Percentiles rank a stretch among this genome's conserved stretches.
Evolutionary conservation across 257 asterid species (phyloP).

Genomic region (Orobanche coerulescens): DNA sequence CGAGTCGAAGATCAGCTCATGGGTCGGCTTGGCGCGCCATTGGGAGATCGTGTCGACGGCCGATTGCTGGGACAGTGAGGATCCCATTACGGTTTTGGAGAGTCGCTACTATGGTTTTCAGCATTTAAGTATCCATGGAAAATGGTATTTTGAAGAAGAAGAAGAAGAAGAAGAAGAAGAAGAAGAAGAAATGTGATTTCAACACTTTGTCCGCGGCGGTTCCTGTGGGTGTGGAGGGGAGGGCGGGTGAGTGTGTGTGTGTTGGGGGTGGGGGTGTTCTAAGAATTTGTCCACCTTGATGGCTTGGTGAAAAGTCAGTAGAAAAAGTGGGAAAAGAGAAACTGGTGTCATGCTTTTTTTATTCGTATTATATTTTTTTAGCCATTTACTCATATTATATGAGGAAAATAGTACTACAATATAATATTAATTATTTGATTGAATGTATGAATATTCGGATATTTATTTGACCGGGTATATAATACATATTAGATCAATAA

Average conservation of each 20-base stretch:
- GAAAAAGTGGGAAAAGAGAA: neutral
- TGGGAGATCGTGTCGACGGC: conserved; percentile 28
- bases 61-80: conserved; percentile 35
- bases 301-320: neutral
- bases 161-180: too few relatives aligned
- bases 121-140: conserved; percentile 14
- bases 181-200: too few relatives aligned
- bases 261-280: neutral
- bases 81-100: conserved; percentile 27
- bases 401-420: too few relatives aligned
- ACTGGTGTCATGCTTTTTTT: neutral
- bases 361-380: neutral
- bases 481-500: too few relatives aligned
- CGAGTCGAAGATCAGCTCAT: conserved; percentile 39
- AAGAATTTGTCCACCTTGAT: conserved; percentile 9
- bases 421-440: too few relatives aligned
- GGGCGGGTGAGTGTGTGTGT: too few relatives aligned
- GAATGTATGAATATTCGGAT: too few relatives aligned
- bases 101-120: conserved; percentile 20
- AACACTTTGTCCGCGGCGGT: too few relatives aligned
- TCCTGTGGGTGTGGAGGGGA: neutral
- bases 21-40: conserved; percentile 32
- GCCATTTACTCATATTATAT: too few relatives aligned
- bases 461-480: too few relatives aligned
- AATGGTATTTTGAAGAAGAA: neutral